These are phyloP conservation scores for Geosmithia flava DNA, from an alignment of 2,329 filamentous ascomycete species.

Conservation along the genomic window DNA sequence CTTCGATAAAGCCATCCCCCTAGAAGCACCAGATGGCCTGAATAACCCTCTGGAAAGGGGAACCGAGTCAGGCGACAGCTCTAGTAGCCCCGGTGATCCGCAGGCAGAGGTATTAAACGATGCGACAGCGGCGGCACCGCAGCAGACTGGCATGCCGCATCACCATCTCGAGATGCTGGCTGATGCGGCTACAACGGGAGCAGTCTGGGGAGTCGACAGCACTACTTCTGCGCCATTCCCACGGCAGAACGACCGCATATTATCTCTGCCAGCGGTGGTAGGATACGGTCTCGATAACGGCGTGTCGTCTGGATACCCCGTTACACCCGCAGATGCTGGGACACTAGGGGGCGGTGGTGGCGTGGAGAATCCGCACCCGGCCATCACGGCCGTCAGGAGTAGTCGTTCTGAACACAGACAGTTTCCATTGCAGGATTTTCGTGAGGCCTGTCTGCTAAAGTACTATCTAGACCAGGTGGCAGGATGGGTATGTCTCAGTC, in stretches of 20 bases:
- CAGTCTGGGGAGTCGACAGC: not conserved
- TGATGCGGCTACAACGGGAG: not conserved
- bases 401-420: not conserved
- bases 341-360: not conserved
- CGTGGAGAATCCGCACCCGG: not conserved
- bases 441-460: slow-evolving; percentile 3
- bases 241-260: not conserved
- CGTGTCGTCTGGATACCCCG: not conserved
- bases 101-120: too few species aligned
- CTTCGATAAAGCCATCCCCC: not conserved
- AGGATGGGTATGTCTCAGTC: slow-evolving; percentile 1
- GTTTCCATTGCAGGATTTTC: slow-evolving; percentile 1
- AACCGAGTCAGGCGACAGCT: too few species aligned
- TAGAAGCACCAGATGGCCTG: not conserved
- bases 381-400: not conserved
- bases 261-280: not conserved
- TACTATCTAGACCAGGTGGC: slow-evolving; percentile 4
- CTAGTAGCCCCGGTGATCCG: too few species aligned
- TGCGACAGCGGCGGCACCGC: too few species aligned
- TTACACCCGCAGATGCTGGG: not conserved
- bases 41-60: not conserved
- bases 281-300: not conserved
- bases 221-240: not conserved
- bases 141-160: not conserved
- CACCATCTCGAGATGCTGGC: not conserved